Evolutionary conservation across 306 rosid genomes (phyloP).

Genomic region (Sicyos baderoa): DNA sequence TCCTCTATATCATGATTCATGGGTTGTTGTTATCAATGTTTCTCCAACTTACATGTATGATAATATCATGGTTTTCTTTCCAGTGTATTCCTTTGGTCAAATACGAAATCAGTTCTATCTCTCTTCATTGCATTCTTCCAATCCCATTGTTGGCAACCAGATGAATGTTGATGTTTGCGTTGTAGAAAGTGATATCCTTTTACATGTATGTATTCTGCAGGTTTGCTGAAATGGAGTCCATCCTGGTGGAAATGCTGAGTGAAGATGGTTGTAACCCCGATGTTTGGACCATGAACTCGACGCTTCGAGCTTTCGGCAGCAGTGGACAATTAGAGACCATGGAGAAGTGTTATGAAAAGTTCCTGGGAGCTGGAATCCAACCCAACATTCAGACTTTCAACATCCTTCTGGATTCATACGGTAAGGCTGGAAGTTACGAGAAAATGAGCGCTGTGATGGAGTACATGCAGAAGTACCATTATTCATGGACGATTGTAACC

Average conservation of each 20-base stretch:
- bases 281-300: conserved; percentile 93
- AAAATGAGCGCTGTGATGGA: conserved; percentile 92
- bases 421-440: conserved; percentile 47
- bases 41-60: neutral
- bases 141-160: conserved; percentile 26
- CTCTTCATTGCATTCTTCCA: conserved; percentile 3
- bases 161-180: conserved; percentile 17
- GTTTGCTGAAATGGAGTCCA: conserved; percentile 84
- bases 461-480: conserved; percentile 88
- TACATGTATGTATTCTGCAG: conserved; percentile 25
- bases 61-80: neutral
- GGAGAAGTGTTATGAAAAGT: conserved; percentile 87
- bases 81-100: neutral
- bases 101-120: neutral
- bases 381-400: conserved; percentile 81
- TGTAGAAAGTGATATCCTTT: conserved; percentile 22
- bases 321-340: conserved; percentile 76
- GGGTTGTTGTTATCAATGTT: no score
- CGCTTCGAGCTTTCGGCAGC: conserved; percentile 78
- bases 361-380: conserved; percentile 76
- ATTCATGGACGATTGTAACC: conserved; percentile 83
- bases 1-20: neutral
- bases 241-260: conserved; percentile 63
- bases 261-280: conserved; percentile 64
- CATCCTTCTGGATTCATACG: conserved; percentile 74